Evolutionary conservation across 768 basidiomycete species (phyloP).

Genomic region (Mrakia hoshinonis): DNA sequence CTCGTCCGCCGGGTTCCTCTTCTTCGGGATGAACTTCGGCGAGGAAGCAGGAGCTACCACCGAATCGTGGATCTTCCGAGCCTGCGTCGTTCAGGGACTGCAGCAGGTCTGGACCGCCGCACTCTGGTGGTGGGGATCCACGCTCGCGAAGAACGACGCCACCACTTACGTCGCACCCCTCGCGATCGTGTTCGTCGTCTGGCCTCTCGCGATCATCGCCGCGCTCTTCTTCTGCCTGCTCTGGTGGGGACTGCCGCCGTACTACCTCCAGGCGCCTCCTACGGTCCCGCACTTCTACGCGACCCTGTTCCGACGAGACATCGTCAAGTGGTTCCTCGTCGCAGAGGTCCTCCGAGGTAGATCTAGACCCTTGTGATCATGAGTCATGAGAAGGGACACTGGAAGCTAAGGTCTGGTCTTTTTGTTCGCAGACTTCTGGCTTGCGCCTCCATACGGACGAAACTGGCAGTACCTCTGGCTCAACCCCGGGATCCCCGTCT

Average conservation of each 20-base stretch:
- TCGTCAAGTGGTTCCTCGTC: slow-evolving; percentile 90
- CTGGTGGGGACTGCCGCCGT: slow-evolving; percentile 77
- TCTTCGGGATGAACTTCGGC: slow-evolving; percentile 76
- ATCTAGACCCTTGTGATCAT: slow-evolving; percentile 50
- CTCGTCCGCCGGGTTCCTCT: slow-evolving; percentile 84
- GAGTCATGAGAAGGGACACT: too few relatives aligned
- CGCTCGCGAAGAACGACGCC: slow-evolving; percentile 50
- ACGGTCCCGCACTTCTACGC: slow-evolving; percentile 86
- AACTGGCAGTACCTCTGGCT: slow-evolving; percentile 93
- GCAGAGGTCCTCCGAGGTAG: slow-evolving; percentile 66
- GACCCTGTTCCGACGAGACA: slow-evolving; percentile 79
- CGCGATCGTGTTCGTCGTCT: slow-evolving; percentile 61
- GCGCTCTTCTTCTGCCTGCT: slow-evolving; percentile 71
- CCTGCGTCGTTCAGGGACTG: slow-evolving; percentile 86
- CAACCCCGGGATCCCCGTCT: slow-evolving; percentile 62
- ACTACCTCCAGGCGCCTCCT: slow-evolving; percentile 60
- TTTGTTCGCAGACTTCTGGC: slow-evolving; percentile 26
- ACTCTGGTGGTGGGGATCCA: slow-evolving; percentile 90
- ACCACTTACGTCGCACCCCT: slow-evolving; percentile 57
- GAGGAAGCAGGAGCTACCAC: slow-evolving; percentile 97
- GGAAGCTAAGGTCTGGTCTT: background rate
- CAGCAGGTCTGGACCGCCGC: slow-evolving; percentile 83
- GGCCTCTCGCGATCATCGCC: slow-evolving; percentile 70
- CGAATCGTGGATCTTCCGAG: slow-evolving; percentile 83
- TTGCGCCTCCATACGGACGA: slow-evolving; percentile 49